Evolutionary conservation across 2,329 filamentous ascomycete species (phyloP), one percentile per base, ranked within the genome.

Genomic region (Fusarium anthophilum): DNA sequence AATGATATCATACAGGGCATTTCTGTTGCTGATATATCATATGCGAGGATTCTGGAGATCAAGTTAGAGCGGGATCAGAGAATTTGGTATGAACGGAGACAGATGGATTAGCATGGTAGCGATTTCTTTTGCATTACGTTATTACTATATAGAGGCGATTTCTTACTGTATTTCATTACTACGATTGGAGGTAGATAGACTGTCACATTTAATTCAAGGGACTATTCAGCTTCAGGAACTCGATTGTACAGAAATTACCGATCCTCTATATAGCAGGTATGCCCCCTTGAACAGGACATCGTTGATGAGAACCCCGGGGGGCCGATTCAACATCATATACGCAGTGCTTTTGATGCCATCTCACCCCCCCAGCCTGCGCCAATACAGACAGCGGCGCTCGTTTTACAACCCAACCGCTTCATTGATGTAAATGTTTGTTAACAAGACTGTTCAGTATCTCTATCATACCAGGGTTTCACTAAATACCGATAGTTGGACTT

Each of bases 11-110:
- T 62, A 32, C 38, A 57, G 28, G 51, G 24, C 6, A 54, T 61
- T 28, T 35, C 28, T 20, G 54, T 55, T 22, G n/a, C 47, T 3
- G 58, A 61, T 18, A 61, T 61, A 26, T 61, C 58, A 20, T 61
- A 61, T 61, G 58, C 58, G 8, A 61, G 24, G 28, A 61, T 61
- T 43, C n/a, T 61, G 13, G 58, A 61, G 22, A 61, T 54, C 3
- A 61, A 61, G 47, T 28, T 61, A 12, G 58, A 61, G 47, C 58
- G 47, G 10, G 58, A 61, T 5, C 58, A 61, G 24, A 55, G 28
- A 4, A 54, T 35, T 55, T 61, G 58, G 58, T 61, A 61, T 28
- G 37, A 61, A 15, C 28, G 32, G 12, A 41, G 58, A 20, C 28
- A 28, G 47, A 61, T 15, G 22, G 18, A 15, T 11, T 24, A n/a